phyloP scores from a whole-genome alignment of 2,329 filamentous ascomycete genomes.

The Monilinia fructigena region DNA sequence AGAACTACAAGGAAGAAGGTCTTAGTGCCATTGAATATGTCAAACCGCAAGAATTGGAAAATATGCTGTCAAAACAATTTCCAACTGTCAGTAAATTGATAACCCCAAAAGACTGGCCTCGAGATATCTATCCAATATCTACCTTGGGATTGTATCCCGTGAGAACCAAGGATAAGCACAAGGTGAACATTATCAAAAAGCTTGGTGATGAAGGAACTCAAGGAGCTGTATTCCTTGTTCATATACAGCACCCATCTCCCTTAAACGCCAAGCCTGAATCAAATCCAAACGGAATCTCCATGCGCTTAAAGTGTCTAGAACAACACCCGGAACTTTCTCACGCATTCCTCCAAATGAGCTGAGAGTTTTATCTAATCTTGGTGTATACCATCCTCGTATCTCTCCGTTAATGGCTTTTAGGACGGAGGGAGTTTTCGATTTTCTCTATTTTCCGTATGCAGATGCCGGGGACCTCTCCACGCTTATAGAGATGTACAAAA shows the following conservation, averaged over 20 bases:
- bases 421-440: neutral
- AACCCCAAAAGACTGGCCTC: neutral
- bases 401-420: neutral
- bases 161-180: neutral
- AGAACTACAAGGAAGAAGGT: neutral
- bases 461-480: neutral
- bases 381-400: neutral
- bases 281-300: neutral
- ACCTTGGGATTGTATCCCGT: neutral
- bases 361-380: neutral
- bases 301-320: neutral
- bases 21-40: neutral
- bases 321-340: neutral
- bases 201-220: neutral
- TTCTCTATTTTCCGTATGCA: conserved; percentile 1
- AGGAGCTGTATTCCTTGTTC: neutral
- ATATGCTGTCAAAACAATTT: neutral
- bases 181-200: neutral
- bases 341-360: neutral
- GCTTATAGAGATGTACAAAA: neutral
- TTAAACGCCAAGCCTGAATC: neutral
- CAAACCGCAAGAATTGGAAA: neutral
- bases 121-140: neutral
- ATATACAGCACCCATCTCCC: neutral
- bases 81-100: neutral